These are phyloP conservation scores for Raffaelea albimanens DNA, from an alignment of 2,329 filamentous ascomycete genomes.

Conservation along the genomic window DNA sequence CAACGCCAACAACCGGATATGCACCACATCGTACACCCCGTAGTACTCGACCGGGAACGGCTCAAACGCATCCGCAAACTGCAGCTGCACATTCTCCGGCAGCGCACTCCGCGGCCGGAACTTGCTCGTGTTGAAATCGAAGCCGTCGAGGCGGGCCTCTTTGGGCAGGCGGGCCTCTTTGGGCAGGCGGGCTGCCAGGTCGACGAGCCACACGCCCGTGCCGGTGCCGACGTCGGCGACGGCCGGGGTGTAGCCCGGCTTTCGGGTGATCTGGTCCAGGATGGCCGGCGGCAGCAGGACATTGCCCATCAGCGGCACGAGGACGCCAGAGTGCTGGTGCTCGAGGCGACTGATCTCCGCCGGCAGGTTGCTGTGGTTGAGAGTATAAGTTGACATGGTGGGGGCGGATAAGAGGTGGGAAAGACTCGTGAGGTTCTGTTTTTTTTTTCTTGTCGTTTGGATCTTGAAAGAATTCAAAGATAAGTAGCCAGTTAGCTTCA, in stretches of 20 bases:
- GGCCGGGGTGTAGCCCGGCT: background rate
- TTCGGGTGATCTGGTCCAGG: background rate
- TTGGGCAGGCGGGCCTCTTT: background rate
- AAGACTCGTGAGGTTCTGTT: background rate
- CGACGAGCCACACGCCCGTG: conserved; percentile 10
- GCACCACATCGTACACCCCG: conserved; percentile 9
- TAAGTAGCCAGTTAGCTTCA: no score
- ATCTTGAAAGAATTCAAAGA: no score
- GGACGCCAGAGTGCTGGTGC: conserved; percentile 6
- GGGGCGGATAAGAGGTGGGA: no score
- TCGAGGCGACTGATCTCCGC: conserved; percentile 9
- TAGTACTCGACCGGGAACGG: conserved; percentile 1
- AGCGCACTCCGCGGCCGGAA: conserved; percentile 4
- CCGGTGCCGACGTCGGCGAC: conserved; percentile 9
- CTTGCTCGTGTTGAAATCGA: conserved; percentile 6
- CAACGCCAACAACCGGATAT: conserved; percentile 6
- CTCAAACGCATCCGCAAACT: background rate
- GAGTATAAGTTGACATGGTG: conserved; percentile 5
- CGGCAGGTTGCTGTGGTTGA: conserved; percentile 4
- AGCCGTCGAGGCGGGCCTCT: conserved; percentile 7
- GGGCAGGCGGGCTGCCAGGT: conserved; percentile 5
- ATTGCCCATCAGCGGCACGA: conserved; percentile 2
- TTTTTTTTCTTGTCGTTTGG: background rate
- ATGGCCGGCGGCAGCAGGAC: conserved; percentile 2
- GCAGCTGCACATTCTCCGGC: conserved; percentile 7